Conservation (phyloP, 176 grass and related monocot species). For the Zea mays region DNA sequence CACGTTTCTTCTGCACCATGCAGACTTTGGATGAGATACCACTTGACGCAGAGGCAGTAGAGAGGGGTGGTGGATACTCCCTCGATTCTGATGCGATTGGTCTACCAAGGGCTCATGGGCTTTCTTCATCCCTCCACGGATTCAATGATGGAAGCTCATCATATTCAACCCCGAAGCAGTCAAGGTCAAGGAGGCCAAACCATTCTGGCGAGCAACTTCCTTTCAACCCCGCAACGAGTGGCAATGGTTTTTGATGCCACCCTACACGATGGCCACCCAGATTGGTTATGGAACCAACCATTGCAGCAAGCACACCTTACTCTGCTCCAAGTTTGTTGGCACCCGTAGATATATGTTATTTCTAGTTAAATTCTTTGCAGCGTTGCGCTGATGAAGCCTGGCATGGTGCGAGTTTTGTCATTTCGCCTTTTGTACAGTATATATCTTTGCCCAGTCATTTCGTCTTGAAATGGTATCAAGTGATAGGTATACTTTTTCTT, state of each 20-base stretch:
- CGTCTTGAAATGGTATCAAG: slow-evolving; percentile 36
- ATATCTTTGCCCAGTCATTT: slow-evolving; percentile 37
- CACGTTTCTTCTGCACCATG: slow-evolving; percentile 18
- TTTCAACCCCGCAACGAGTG: slow-evolving; percentile 42
- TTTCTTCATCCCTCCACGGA: slow-evolving; percentile 56
- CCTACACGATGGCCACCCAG: slow-evolving; percentile 15
- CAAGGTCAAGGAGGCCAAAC: slow-evolving; percentile 51
- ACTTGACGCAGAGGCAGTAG: slow-evolving; percentile 81
- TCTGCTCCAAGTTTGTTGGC: slow-evolving; percentile 37
- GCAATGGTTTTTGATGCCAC: slow-evolving; percentile 66
- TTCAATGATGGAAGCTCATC: slow-evolving; percentile 44
- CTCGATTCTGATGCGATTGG: slow-evolving; percentile 61
- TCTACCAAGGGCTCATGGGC: slow-evolving; percentile 58
- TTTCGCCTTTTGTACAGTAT: slow-evolving; percentile 56
- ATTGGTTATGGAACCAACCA: slow-evolving; percentile 41
- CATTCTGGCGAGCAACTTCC: slow-evolving; percentile 75
- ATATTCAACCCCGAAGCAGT: slow-evolving; percentile 56
- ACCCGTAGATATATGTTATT: slow-evolving; percentile 48
- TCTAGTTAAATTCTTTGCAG: slow-evolving; percentile 53
- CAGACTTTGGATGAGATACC: slow-evolving; percentile 97
- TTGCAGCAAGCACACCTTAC: slow-evolving; percentile 37
- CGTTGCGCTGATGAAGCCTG: slow-evolving; percentile 44
- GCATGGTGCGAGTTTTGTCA: slow-evolving; percentile 55
- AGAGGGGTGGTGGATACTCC: slow-evolving; percentile 85
- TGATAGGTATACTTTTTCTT: slow-evolving; percentile 50